These are phyloP conservation scores for Lavandula angustifolia DNA, from an alignment of 257 asterid genomes.

Conservation along the genomic window DNA sequence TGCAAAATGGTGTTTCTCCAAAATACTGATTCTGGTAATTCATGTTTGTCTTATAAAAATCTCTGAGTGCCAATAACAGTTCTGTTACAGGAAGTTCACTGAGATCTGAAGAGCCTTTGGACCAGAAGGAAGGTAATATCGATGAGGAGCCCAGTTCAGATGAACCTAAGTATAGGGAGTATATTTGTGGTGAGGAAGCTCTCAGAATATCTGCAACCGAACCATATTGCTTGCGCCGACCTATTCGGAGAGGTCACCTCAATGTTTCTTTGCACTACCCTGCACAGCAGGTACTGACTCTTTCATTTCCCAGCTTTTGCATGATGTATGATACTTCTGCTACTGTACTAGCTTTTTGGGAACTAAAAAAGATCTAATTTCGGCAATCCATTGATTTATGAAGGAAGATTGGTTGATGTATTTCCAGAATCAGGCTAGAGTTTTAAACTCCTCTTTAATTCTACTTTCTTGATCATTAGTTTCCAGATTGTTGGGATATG, in stretches of 20 bases:
- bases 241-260: slow-evolving; percentile 96
- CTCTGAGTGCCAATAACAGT: slow-evolving; percentile 31
- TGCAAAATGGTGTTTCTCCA: slow-evolving; percentile 24
- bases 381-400: slow-evolving; percentile 7
- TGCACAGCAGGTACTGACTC: slow-evolving; percentile 70
- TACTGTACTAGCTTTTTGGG: slow-evolving; percentile 15
- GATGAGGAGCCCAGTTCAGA: slow-evolving; percentile 48
- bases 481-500: background rate
- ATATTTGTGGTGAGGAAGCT: slow-evolving; percentile 94
- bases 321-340: slow-evolving; percentile 20
- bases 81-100: slow-evolving; percentile 47
- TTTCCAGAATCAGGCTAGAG: slow-evolving; percentile 1
- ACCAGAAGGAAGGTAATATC: slow-evolving; percentile 46
- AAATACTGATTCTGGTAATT: slow-evolving; percentile 4
- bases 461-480: slow-evolving; percentile 18
- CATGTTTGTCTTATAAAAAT: background rate
- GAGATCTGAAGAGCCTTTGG: slow-evolving; percentile 42
- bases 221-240: slow-evolving; percentile 91
- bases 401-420: slow-evolving; percentile 20
- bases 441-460: slow-evolving; percentile 23
- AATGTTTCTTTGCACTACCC: slow-evolving; percentile 85
- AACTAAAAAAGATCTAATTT: slow-evolving; percentile 5
- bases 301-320: slow-evolving; percentile 14
- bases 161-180: slow-evolving; percentile 65
- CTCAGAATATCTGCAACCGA: slow-evolving; percentile 69